Percentiles rank a stretch among this genome's conserved stretches.
These are phyloP conservation scores for Amanita molliuscula DNA, from an alignment of 768 basidiomycete genomes.

Conservation along the genomic window DNA sequence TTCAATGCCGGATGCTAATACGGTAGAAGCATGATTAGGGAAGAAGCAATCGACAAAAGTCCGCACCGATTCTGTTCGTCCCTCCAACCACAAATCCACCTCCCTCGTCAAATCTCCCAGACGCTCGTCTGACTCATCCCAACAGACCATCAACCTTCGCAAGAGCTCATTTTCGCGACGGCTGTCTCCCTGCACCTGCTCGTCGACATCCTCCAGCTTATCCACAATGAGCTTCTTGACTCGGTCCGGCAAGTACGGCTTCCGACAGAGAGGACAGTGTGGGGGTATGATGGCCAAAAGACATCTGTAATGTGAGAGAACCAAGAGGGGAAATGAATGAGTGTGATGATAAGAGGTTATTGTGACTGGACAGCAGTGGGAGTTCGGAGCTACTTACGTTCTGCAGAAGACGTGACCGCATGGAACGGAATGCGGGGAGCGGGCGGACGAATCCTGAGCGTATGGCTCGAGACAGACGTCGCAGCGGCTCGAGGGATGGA, in stretches of 20 bases:
- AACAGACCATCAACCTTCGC: conserved; percentile 25
- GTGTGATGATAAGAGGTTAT: neutral
- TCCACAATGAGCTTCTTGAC: conserved; percentile 64
- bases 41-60: conserved; percentile 6
- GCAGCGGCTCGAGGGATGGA: conserved; percentile 63
- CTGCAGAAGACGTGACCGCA: conserved; percentile 75
- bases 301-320: conserved; percentile 29
- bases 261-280: conserved; percentile 60
- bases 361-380: conserved; percentile 6
- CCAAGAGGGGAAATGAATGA: neutral
- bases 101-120: conserved; percentile 29
- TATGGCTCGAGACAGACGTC: conserved; percentile 69
- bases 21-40: neutral
- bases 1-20: conserved; percentile 14
- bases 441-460: conserved; percentile 35
- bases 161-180: conserved; percentile 25
- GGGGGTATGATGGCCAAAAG: conserved; percentile 38
- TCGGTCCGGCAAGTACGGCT: conserved; percentile 42
- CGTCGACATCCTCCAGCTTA: conserved; percentile 25
- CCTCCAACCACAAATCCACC: conserved; percentile 44
- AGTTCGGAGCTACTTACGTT: conserved; percentile 29
- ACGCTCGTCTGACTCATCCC: conserved; percentile 28
- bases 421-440: conserved; percentile 58
- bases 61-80: conserved; percentile 26
- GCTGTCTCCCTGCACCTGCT: conserved; percentile 9